Conservation (phyloP, 2,329 filamentous ascomycete species). For the Amauroascus verrucosus region DNA sequence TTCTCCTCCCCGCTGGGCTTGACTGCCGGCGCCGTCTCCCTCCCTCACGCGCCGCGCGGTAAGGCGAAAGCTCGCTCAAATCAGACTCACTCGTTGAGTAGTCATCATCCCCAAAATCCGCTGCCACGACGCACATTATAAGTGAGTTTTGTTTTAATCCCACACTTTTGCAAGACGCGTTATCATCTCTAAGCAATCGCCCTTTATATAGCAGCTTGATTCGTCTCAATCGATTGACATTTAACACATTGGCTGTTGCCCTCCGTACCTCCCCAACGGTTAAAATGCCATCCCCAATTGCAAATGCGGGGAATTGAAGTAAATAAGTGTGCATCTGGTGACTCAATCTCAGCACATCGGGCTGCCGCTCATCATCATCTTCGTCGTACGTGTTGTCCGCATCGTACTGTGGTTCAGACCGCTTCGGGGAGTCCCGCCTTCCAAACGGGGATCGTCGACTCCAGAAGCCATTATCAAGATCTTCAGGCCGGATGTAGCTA, state of each 20-base stretch:
- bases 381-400: background rate
- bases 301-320: slow-evolving; percentile 38
- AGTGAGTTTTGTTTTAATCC: slow-evolving; percentile 41
- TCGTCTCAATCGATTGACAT: slow-evolving; percentile 27
- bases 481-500: slow-evolving; percentile 1
- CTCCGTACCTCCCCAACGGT: slow-evolving; percentile 35
- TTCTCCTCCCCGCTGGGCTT: background rate
- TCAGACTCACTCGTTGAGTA: slow-evolving; percentile 23
- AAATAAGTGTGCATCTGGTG: slow-evolving; percentile 35
- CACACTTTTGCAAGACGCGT: slow-evolving; percentile 31
- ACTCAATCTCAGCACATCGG: slow-evolving; percentile 37
- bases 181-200: slow-evolving; percentile 35
- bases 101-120: slow-evolving; percentile 22
- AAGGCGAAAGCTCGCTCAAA: background rate
- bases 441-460: background rate
- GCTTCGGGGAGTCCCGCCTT: background rate
- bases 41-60: background rate
- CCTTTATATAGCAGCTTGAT: slow-evolving; percentile 41
- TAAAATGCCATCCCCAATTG: slow-evolving; percentile 38
- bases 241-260: slow-evolving; percentile 31
- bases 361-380: slow-evolving; percentile 26
- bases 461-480: slow-evolving; percentile 15
- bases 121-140: slow-evolving; percentile 38
- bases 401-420: background rate
- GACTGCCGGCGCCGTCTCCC: background rate